phyloP scores from a whole-genome alignment of 495 filamentous ascomycete species.

The Saxophila tyrrhenica region DNA sequence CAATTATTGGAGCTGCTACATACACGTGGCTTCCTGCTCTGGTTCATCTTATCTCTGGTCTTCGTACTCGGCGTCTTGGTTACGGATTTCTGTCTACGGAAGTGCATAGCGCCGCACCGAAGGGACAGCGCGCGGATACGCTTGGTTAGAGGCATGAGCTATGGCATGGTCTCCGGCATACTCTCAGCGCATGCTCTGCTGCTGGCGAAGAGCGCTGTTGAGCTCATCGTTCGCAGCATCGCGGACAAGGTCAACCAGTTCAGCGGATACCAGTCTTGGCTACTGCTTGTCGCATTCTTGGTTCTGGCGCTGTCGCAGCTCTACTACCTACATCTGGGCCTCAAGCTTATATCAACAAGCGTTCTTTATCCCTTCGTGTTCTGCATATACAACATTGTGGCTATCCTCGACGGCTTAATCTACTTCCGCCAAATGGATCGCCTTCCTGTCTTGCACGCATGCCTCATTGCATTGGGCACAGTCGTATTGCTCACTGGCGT shows the following conservation, averaged over 20 bases:
- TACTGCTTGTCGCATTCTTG: slow-evolving; percentile 74
- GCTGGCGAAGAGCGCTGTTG: slow-evolving; percentile 92
- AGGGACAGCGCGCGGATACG: slow-evolving; percentile 44
- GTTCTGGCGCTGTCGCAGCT: slow-evolving; percentile 78
- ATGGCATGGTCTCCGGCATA: slow-evolving; percentile 72
- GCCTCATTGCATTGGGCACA: slow-evolving; percentile 79
- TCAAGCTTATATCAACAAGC: slow-evolving; percentile 90
- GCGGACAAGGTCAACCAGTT: slow-evolving; percentile 87
- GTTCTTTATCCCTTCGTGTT: slow-evolving; percentile 96
- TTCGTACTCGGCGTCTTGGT: slow-evolving; percentile 58
- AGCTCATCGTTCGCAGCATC: slow-evolving; percentile 87
- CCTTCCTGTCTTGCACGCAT: slow-evolving; percentile 61
- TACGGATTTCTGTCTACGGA: slow-evolving; percentile 33
- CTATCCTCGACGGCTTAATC: slow-evolving; percentile 91
- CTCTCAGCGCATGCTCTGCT: slow-evolving; percentile 87
- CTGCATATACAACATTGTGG: slow-evolving; percentile 98
- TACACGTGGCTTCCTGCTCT: slow-evolving; percentile 67
- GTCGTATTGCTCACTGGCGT: slow-evolving; percentile 77
- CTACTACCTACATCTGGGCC: slow-evolving; percentile 85
- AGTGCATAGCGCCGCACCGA: slow-evolving; percentile 1
- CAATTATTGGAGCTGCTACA: slow-evolving; percentile 71
- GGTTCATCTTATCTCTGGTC: slow-evolving; percentile 72
- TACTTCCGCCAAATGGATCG: slow-evolving; percentile 87
- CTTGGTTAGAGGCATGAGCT: slow-evolving; percentile 78
- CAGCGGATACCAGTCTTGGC: slow-evolving; percentile 94